These are phyloP conservation scores for Globisporangium paddicum DNA, from an alignment of 352 stramenopile species.

Conservation along the genomic window DNA sequence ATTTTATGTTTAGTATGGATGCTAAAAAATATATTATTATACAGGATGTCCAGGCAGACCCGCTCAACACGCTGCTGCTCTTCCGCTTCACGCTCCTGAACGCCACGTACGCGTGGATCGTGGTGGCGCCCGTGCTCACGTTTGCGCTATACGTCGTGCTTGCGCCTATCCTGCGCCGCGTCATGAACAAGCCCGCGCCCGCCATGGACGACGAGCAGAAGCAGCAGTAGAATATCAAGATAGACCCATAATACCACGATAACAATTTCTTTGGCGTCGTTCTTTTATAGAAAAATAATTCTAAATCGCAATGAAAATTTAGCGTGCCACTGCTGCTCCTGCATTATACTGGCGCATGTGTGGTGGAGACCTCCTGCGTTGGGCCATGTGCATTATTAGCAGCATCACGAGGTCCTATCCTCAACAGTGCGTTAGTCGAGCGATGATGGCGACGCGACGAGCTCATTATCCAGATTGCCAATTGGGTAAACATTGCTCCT, in stretches of 20 bases:
- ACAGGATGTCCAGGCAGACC: conserved; percentile 65
- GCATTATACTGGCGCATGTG: too few relatives aligned
- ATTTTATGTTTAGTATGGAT: not conserved
- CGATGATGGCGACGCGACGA: not conserved
- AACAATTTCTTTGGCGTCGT: not conserved
- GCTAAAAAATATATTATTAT: not conserved
- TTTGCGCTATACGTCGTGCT: conserved; percentile 59
- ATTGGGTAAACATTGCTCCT: too few relatives aligned
- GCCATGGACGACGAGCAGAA: conserved; percentile 22
- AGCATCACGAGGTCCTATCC: too few relatives aligned
- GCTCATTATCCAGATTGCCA: too few relatives aligned
- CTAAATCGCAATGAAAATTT: too few relatives aligned
- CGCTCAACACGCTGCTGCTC: conserved; percentile 62
- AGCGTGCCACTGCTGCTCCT: too few relatives aligned
- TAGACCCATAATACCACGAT: not conserved
- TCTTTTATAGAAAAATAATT: too few relatives aligned
- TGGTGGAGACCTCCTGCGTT: too few relatives aligned
- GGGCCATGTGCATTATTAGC: too few relatives aligned
- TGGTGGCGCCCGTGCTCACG: conserved; percentile 57
- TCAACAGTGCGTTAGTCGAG: not conserved
- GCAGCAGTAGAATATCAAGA: conserved; percentile 3
- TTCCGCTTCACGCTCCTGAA: conserved; percentile 80
- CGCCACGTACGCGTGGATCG: conserved; percentile 79
- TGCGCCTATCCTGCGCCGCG: conserved; percentile 50
- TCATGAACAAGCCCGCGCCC: conserved; percentile 57